A percentile compares a stretch with the other conserved stretches of the same genome.
Conservation (phyloP, 108 stramenopile species). For the Bacterosira constricta region DNA sequence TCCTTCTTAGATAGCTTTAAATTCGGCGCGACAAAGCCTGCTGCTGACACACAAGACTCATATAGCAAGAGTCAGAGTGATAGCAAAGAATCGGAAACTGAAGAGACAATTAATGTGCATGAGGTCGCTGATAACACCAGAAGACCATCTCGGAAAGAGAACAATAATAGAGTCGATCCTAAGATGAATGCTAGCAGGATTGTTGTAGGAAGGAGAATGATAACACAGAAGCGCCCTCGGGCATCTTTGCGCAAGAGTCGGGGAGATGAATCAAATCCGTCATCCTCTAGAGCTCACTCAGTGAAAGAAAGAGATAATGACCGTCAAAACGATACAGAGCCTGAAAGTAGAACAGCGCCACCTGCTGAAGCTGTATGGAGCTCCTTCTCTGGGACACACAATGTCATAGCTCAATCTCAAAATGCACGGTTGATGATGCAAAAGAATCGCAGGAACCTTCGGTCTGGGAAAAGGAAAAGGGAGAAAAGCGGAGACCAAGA, state of each 20-base stretch:
- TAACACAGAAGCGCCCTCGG: constrained; percentile 2
- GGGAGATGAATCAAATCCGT: background rate
- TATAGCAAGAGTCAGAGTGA: constrained; percentile 4
- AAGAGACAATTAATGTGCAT: background rate
- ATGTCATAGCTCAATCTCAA: constrained; percentile 34
- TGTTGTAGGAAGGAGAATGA: constrained; percentile 31
- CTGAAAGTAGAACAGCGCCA: background rate
- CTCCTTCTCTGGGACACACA: constrained; percentile 43
- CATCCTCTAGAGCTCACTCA: background rate
- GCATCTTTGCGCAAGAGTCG: background rate
- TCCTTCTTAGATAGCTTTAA: constrained; percentile 33
- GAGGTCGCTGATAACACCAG: background rate
- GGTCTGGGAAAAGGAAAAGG: constrained; percentile 16
- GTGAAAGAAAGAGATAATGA: background rate
- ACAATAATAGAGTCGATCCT: background rate
- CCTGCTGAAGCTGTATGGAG: constrained; percentile 36
- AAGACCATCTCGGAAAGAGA: constrained; percentile 4
- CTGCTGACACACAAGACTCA: background rate
- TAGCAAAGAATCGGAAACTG: background rate
- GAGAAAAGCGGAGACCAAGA: background rate
- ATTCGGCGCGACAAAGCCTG: constrained; percentile 10
- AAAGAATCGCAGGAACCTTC: constrained; percentile 28
- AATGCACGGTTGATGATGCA: constrained; percentile 24
- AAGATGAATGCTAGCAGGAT: background rate
- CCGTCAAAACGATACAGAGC: background rate